Evolutionary conservation across 2,329 filamentous ascomycete species (phyloP).

Genomic region (Microsporum audouinii): DNA sequence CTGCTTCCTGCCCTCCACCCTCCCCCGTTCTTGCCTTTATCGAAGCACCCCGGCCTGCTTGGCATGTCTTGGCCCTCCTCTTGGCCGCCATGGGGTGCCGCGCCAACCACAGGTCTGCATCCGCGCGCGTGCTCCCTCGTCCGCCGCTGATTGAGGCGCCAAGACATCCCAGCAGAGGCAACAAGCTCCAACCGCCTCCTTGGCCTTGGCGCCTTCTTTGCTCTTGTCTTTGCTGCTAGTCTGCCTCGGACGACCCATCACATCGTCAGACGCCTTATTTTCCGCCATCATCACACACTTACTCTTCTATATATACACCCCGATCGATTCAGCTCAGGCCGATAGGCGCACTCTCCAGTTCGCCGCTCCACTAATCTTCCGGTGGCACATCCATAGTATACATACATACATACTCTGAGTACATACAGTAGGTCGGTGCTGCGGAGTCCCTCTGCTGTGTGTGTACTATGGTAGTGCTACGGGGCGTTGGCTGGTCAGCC

Average conservation of each 20-base stretch:
- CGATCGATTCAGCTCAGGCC: too few species aligned
- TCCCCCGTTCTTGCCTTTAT: background rate
- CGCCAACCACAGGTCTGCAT: background rate
- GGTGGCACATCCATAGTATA: too few species aligned
- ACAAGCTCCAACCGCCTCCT: background rate
- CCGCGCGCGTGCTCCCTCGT: background rate
- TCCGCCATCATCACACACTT: background rate
- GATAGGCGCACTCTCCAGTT: too few species aligned
- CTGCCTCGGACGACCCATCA: background rate
- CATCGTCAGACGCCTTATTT: background rate
- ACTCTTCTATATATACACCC: background rate
- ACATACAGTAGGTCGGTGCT: too few species aligned
- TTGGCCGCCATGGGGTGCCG: background rate
- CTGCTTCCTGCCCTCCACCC: background rate
- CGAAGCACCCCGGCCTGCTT: background rate
- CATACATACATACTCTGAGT: too few species aligned
- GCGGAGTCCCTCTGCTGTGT: too few species aligned
- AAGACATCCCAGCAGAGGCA: background rate
- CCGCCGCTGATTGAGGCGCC: background rate
- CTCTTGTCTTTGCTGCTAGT: background rate
- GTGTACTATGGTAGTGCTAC: too few species aligned
- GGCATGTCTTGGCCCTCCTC: background rate
- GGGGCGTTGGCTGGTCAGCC: background rate
- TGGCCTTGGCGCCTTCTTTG: background rate
- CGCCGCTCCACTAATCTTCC: too few species aligned